A percentile compares a stretch with the other conserved stretches of the same genome.
These are phyloP conservation scores for Gossypium herbaceum DNA, from an alignment of 345 rosid species.

Conservation along the genomic window DNA sequence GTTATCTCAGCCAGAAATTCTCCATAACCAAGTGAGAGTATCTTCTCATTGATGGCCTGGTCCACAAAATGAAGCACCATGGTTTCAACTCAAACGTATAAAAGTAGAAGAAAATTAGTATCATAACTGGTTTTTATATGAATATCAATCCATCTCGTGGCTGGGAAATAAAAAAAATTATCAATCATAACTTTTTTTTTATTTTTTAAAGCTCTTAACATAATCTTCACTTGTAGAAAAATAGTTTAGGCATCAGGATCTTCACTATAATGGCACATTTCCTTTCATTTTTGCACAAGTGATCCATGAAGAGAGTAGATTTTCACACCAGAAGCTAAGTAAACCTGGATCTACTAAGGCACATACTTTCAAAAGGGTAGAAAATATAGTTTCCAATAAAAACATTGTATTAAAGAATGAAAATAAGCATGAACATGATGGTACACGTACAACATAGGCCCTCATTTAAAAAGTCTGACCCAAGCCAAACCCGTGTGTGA, in stretches of 20 bases:
- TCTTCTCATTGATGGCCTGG: constrained; percentile 87
- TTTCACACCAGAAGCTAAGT: neutral
- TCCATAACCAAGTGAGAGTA: constrained; percentile 54
- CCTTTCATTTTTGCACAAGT: neutral
- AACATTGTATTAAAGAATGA: neutral
- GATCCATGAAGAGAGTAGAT: neutral
- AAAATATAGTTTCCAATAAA: neutral
- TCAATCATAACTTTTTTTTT: neutral
- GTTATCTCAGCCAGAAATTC: constrained; percentile 53
- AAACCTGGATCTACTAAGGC: neutral
- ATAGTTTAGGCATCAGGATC: neutral
- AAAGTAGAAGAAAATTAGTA: neutral
- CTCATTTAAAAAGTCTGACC: neutral
- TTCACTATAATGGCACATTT: neutral
- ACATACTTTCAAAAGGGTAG: neutral
- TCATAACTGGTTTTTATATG: neutral
- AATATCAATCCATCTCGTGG: neutral
- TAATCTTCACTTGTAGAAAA: neutral
- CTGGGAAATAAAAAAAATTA: neutral
- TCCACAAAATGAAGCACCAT: constrained; percentile 13
- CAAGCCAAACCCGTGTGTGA: neutral
- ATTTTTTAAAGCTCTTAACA: neutral
- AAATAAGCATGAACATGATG: neutral
- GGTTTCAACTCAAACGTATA: neutral
- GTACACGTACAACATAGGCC: neutral